phyloP scores from a whole-genome alignment of 2,329 filamentous ascomycete species.

The Aureobasidium melanogenum region DNA sequence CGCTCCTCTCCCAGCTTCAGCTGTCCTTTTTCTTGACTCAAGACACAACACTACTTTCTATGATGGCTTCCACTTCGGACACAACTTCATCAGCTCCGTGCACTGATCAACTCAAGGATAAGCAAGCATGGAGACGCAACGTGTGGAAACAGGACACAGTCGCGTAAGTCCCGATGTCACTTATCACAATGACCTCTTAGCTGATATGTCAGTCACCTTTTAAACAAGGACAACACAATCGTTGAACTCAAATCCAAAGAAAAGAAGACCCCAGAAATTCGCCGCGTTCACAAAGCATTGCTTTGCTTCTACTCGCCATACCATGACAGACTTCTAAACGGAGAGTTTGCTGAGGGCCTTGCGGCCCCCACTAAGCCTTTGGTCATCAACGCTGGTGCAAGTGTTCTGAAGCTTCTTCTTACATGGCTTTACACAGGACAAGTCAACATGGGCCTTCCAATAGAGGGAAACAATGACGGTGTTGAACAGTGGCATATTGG shows the following conservation, averaged over 20 bases:
- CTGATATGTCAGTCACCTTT: not conserved
- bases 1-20: not conserved
- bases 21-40: not conserved
- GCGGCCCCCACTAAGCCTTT: not conserved
- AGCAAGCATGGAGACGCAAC: not conserved
- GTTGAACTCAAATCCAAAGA: not conserved
- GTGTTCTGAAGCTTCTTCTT: not conserved
- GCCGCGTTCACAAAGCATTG: not conserved
- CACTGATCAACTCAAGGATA: no score
- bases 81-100: not conserved
- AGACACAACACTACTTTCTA: not conserved
- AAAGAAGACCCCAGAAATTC: not conserved
- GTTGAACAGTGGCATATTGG: not conserved
- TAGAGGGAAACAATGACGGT: no score
- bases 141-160: not conserved
- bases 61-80: not conserved
- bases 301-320: not conserved
- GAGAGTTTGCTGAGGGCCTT: not conserved
- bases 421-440: not conserved
- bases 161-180: not conserved
- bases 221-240: not conserved
- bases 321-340: not conserved
- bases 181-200: no score
- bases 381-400: not conserved
- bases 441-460: not conserved